phyloP scores from a whole-genome alignment of 164 flowering plant species.

The Brasenia schreberi region DNA sequence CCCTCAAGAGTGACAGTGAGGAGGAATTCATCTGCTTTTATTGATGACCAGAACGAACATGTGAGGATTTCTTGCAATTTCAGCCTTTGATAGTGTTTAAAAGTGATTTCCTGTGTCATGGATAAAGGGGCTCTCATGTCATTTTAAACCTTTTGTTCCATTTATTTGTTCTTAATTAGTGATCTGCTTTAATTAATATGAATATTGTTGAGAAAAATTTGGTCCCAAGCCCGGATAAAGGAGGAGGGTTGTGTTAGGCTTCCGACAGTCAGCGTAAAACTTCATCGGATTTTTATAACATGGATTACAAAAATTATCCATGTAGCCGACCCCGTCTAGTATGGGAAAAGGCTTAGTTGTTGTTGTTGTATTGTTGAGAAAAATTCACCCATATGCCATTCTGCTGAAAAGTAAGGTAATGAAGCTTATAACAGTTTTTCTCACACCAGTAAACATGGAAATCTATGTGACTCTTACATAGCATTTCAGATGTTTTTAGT shows the following conservation, averaged over 20 bases:
- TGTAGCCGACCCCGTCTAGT: too few species aligned
- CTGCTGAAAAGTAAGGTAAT: too few species aligned
- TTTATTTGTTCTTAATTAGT: not conserved
- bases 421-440: too few species aligned
- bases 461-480: too few species aligned
- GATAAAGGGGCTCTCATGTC: not conserved
- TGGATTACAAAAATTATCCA: too few species aligned
- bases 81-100: not conserved
- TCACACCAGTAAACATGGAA: too few species aligned
- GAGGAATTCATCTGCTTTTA: constrained; percentile 38
- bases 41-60: constrained; percentile 39
- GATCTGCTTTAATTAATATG: not conserved
- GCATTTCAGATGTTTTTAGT: too few species aligned
- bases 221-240: not conserved
- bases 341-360: too few species aligned
- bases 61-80: constrained; percentile 21
- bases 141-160: not conserved
- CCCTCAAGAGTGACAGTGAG: constrained; percentile 76
- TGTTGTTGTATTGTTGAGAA: too few species aligned
- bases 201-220: not conserved
- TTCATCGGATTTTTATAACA: not conserved
- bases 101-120: not conserved
- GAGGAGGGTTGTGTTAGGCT: too few species aligned
- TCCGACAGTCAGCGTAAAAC: too few species aligned
- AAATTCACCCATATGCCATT: too few species aligned